Evolutionary conservation across 306 rosid species (phyloP).

Genomic region (Mimosa bimucronata): DNA sequence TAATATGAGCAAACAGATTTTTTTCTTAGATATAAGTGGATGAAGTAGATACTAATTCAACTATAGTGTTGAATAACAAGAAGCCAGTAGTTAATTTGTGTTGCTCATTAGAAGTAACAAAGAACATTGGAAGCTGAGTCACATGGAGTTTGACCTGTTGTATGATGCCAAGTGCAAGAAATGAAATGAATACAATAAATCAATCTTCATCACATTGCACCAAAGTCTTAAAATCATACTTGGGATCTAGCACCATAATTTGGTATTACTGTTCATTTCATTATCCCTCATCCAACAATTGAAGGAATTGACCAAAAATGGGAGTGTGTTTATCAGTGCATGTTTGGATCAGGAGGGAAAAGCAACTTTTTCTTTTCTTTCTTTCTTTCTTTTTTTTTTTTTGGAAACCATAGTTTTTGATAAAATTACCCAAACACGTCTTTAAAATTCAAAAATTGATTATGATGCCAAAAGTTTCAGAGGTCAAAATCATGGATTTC

Average conservation of each 20-base stretch:
- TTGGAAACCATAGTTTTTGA: no score
- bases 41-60: conserved; percentile 55
- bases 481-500: no score
- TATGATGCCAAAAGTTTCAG: no score
- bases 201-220: conserved; percentile 21
- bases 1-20: not conserved
- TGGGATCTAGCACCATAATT: not conserved
- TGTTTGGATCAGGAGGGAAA: no score
- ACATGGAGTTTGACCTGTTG: conserved; percentile 21
- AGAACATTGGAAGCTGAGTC: conserved; percentile 13
- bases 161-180: conserved; percentile 10
- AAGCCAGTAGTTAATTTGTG: conserved; percentile 92
- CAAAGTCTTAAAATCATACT: conserved; percentile 8
- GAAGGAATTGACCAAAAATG: not conserved
- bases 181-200: conserved; percentile 2
- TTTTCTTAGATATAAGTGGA: not conserved
- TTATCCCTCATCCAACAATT: not conserved
- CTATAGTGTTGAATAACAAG: conserved; percentile 84
- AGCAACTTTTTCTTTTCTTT: no score
- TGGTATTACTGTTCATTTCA: not conserved
- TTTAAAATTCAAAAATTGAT: no score
- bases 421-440: no score
- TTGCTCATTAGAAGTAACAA: conserved; percentile 58
- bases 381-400: no score
- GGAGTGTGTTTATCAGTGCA: no score